Conservation (phyloP, 768 basidiomycete species). For the Macrolepiota albuminosa region DNA sequence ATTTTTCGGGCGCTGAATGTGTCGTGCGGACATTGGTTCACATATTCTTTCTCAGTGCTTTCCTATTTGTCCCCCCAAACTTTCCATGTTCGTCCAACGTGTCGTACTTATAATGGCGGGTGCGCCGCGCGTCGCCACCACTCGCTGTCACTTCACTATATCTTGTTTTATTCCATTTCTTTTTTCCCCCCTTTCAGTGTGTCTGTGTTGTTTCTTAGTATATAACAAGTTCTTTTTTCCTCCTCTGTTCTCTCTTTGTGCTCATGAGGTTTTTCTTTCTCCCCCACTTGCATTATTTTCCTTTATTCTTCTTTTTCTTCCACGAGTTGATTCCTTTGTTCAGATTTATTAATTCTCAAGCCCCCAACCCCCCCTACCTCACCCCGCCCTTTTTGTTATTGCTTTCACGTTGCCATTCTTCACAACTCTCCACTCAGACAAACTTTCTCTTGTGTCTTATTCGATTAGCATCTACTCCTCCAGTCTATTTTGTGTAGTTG, state of each 20-base stretch:
- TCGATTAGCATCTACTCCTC: slow-evolving; percentile 21
- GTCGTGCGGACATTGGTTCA: slow-evolving; percentile 13
- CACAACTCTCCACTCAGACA: not conserved
- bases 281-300: not conserved
- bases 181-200: slow-evolving; percentile 3
- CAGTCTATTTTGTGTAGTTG: slow-evolving; percentile 27
- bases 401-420: slow-evolving; percentile 11
- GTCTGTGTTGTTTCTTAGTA: slow-evolving; percentile 6
- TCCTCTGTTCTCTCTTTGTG: not conserved
- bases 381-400: not conserved
- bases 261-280: not conserved
- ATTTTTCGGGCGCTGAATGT: slow-evolving; percentile 3
- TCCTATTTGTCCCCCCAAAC: not conserved
- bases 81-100: not conserved
- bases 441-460: slow-evolving; percentile 17
- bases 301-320: not conserved
- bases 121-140: slow-evolving; percentile 1
- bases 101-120: slow-evolving; percentile 13
- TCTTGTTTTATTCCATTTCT: slow-evolving; percentile 15
- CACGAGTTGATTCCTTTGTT: not conserved
- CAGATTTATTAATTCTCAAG: no score
- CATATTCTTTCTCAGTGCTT: slow-evolving; percentile 8
- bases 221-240: slow-evolving; percentile 8
- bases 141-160: slow-evolving; percentile 9
- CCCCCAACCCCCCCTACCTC: no score